These are phyloP conservation scores for Globisporangium viniferum DNA, from an alignment of 352 stramenopile species.

Conservation along the genomic window DNA sequence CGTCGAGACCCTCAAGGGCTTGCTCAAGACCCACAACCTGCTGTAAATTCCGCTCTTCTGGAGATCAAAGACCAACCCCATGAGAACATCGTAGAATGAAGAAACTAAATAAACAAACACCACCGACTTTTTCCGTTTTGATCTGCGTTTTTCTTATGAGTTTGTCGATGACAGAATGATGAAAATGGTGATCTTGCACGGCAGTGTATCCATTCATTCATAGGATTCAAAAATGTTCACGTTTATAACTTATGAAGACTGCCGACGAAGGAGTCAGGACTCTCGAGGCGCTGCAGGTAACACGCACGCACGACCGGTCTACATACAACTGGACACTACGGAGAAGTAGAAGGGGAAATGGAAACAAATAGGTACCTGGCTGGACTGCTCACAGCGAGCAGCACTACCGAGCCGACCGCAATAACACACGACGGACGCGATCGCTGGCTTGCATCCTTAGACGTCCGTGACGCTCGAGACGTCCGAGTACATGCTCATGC, in stretches of 20 bases:
- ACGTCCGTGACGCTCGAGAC: constrained; percentile 10
- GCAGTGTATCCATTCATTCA: neutral
- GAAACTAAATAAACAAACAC: constrained; percentile 15
- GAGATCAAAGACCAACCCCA: neutral
- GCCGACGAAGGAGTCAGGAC: neutral
- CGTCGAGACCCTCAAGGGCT: constrained; percentile 52
- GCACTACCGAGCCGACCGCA: neutral
- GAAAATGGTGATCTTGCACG: neutral
- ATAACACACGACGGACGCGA: neutral
- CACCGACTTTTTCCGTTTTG: constrained; percentile 11
- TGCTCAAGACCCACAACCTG: constrained; percentile 76
- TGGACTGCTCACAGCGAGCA: neutral
- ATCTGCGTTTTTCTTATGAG: neutral
- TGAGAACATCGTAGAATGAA: constrained; percentile 6
- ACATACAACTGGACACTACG: constrained; percentile 10
- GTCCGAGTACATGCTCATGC: constrained; percentile 39
- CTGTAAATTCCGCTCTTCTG: constrained; percentile 33
- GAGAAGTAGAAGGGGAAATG: neutral
- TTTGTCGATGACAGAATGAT: neutral
- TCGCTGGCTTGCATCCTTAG: neutral
- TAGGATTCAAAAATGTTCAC: constrained; percentile 14
- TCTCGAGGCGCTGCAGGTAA: constrained; percentile 2
- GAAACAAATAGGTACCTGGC: constrained; percentile 6
- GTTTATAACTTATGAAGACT: constrained; percentile 20
- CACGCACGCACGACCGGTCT: neutral